Conservation (phyloP, 768 basidiomycete species). For the Exidia glandulosa region DNA sequence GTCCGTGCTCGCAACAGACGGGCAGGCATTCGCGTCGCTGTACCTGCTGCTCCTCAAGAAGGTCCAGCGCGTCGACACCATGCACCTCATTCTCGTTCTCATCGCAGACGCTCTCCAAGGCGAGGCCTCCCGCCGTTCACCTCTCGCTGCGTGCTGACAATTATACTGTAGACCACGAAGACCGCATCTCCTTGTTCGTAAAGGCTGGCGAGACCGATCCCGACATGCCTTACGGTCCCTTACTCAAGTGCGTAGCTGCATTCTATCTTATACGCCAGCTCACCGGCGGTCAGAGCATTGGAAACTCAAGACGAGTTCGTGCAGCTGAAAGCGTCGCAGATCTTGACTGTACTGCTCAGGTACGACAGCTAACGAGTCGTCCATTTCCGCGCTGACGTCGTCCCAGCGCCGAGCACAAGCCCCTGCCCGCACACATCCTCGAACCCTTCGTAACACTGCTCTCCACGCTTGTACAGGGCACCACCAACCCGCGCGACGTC, state of each 20-base stretch:
- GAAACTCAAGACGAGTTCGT: conserved; percentile 89
- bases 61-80: conserved; percentile 73
- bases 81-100: conserved; percentile 76
- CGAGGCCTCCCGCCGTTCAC: conserved; percentile 21
- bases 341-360: conserved; percentile 80
- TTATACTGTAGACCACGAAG: conserved; percentile 60
- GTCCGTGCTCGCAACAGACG: conserved; percentile 71
- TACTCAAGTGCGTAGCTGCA: conserved; percentile 49
- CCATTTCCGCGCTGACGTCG: not conserved
- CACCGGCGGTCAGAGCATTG: conserved; percentile 51
- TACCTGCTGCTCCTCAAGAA: conserved; percentile 86
- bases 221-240: conserved; percentile 68
- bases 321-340: conserved; percentile 82
- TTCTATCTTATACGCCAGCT: not conserved
- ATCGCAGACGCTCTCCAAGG: conserved; percentile 84
- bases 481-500: conserved; percentile 69
- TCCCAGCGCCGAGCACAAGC: conserved; percentile 38
- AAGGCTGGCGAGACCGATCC: conserved; percentile 51
- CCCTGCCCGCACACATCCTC: conserved; percentile 40
- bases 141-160: not conserved
- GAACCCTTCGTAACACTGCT: conserved; percentile 50
- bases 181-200: conserved; percentile 69
- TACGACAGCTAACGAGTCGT: conserved; percentile 17
- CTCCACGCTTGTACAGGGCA: conserved; percentile 48
- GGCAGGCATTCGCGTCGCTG: conserved; percentile 69